These are phyloP conservation scores for Hymenoscyphus scutula DNA, from an alignment of 2,329 filamentous ascomycete genomes.

Conservation along the genomic window DNA sequence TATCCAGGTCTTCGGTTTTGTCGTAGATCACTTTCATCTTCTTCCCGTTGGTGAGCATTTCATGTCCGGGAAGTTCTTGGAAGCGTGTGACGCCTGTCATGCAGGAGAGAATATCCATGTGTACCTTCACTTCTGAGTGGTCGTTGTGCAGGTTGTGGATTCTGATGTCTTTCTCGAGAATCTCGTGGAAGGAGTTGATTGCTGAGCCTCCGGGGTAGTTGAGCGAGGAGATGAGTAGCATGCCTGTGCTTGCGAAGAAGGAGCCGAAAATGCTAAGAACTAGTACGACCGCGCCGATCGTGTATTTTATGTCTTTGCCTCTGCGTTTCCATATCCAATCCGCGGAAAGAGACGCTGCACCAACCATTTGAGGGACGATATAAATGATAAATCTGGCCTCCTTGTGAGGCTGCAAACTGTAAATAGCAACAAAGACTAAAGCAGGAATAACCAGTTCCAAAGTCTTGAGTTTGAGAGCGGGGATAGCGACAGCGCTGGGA, in stretches of 20 bases:
- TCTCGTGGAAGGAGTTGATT: constrained; percentile 51
- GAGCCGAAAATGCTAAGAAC: constrained; percentile 58
- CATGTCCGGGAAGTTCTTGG: constrained; percentile 39
- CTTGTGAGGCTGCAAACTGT: constrained; percentile 90
- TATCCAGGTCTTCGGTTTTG: constrained; percentile 56
- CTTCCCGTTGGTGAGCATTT: constrained; percentile 21
- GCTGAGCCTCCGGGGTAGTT: constrained; percentile 94
- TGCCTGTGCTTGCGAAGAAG: constrained; percentile 58
- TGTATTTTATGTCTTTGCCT: constrained; percentile 58
- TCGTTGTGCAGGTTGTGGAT: not conserved
- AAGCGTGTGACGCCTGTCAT: constrained; percentile 72
- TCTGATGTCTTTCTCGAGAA: constrained; percentile 31
- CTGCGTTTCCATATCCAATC: constrained; percentile 66
- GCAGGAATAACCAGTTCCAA: constrained; percentile 60
- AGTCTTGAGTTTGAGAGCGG: constrained; percentile 45
- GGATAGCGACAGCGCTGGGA: constrained; percentile 49
- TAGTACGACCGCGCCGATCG: constrained; percentile 53
- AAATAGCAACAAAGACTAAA: constrained; percentile 71
- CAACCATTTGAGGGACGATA: constrained; percentile 75
- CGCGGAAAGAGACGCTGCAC: constrained; percentile 70
- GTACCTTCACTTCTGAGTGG: constrained; percentile 45
- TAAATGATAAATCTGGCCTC: constrained; percentile 96
- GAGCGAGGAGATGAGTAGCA: constrained; percentile 77
- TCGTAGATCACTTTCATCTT: constrained; percentile 46
- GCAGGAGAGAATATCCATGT: constrained; percentile 65